Evolutionary conservation across 768 basidiomycete species (phyloP).

Genomic region (Kwoniella europaea): DNA sequence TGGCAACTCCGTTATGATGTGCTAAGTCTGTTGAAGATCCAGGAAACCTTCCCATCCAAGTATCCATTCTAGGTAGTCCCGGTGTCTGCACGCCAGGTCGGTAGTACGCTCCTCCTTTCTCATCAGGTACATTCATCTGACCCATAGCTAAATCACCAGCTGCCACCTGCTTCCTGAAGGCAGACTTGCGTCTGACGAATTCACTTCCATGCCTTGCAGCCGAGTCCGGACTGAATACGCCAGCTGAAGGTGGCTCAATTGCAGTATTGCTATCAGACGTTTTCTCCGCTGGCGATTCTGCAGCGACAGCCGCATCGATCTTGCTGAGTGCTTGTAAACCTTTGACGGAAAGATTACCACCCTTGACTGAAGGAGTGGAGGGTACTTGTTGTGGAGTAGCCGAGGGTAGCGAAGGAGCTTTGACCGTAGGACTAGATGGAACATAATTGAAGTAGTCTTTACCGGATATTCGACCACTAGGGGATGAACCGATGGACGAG

Average conservation of each 20-base stretch:
- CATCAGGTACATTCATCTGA: slow-evolving; percentile 27
- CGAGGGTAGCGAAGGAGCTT: slow-evolving; percentile 48
- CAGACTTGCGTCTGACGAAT: slow-evolving; percentile 38
- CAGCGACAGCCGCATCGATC: slow-evolving; percentile 9
- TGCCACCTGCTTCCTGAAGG: slow-evolving; percentile 53
- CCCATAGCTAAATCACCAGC: slow-evolving; percentile 61
- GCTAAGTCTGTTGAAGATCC: slow-evolving; percentile 34
- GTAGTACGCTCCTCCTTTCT: slow-evolving; percentile 50
- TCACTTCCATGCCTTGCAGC: slow-evolving; percentile 29
- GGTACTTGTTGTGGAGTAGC: slow-evolving; percentile 40
- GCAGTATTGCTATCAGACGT: neutral
- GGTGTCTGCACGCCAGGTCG: slow-evolving; percentile 51
- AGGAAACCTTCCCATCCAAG: slow-evolving; percentile 47
- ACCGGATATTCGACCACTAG: slow-evolving; percentile 25
- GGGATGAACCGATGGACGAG: slow-evolving; percentile 18
- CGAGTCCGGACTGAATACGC: slow-evolving; percentile 44
- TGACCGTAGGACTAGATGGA: slow-evolving; percentile 45
- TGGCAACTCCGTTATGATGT: slow-evolving; percentile 24
- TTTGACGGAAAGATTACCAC: neutral
- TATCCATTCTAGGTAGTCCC: slow-evolving; percentile 54
- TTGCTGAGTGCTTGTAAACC: slow-evolving; percentile 25
- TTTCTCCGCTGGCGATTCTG: neutral
- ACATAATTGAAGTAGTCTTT: slow-evolving; percentile 59
- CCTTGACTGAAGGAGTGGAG: slow-evolving; percentile 34
- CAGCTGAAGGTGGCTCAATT: slow-evolving; percentile 18